Evolutionary conservation across 345 rosid species (phyloP).

Genomic region (Lepidium didymum): DNA sequence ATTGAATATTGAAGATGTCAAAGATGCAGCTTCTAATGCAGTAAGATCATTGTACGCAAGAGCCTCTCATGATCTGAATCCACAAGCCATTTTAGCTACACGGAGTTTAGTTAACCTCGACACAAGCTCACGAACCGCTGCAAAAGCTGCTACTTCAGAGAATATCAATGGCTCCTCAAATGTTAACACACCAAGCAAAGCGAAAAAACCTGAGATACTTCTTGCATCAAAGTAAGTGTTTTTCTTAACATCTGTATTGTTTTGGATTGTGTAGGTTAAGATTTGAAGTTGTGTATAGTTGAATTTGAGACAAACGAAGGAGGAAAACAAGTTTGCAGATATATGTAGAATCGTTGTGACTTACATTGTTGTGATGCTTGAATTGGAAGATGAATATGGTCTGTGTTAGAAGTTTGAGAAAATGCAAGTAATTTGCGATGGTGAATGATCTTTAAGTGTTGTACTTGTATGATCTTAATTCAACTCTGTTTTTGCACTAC

Average conservation of each 20-base stretch:
- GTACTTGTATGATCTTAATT: background rate
- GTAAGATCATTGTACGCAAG: slow-evolving; percentile 77
- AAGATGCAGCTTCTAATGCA: slow-evolving; percentile 67
- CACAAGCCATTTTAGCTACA: slow-evolving; percentile 82
- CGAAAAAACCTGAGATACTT: slow-evolving; percentile 78
- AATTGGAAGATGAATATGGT: background rate
- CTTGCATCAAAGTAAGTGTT: slow-evolving; percentile 75
- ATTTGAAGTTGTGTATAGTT: slow-evolving; percentile 27
- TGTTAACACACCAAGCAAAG: slow-evolving; percentile 75
- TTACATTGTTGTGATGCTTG: slow-evolving; percentile 1
- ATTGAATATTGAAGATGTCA: slow-evolving; percentile 63
- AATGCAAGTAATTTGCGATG: background rate
- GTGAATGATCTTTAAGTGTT: background rate
- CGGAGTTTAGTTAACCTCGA: slow-evolving; percentile 82
- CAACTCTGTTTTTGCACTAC: background rate
- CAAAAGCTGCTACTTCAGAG: slow-evolving; percentile 41
- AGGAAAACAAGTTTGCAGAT: background rate
- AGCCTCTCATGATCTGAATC: slow-evolving; percentile 89
- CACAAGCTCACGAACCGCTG: slow-evolving; percentile 51
- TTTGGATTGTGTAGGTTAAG: slow-evolving; percentile 12
- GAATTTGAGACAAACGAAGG: background rate
- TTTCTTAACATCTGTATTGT: background rate
- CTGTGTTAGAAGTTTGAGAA: background rate
- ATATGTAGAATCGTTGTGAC: slow-evolving; percentile 5
- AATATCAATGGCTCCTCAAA: slow-evolving; percentile 47